A percentile compares a stretch with the other conserved stretches of the same genome.
Evolutionary conservation across 139 green algal genomes (phyloP).

Genomic region (Chlorokybus atmophyticus): DNA sequence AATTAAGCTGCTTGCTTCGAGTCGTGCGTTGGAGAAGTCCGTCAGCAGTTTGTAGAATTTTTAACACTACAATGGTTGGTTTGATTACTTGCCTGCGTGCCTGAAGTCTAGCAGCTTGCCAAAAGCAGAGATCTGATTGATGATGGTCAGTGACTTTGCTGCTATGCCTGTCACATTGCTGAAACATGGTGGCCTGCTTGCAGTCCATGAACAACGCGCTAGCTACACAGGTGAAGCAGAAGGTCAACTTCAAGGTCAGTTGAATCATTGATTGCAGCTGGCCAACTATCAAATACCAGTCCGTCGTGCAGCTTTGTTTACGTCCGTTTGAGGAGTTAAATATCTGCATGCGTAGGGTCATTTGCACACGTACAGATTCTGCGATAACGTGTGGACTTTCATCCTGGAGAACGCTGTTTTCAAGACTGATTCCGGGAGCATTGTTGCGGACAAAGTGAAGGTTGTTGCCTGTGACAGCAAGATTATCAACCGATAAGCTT

Average conservation of each 20-base stretch:
- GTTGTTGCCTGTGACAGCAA: conserved; percentile 34
- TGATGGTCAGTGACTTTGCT: no score
- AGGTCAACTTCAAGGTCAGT: conserved; percentile 28
- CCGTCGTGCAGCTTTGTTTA: not conserved
- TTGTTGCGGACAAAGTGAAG: conserved; percentile 25
- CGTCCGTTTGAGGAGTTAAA: not conserved
- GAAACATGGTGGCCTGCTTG: no score
- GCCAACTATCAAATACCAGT: not conserved
- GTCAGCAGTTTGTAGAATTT: no score
- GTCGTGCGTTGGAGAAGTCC: no score
- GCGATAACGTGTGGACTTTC: conserved; percentile 40
- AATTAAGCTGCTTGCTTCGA: no score
- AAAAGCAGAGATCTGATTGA: no score
- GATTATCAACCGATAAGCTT: conserved; percentile 16
- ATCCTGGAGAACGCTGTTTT: conserved; percentile 28
- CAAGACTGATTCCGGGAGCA: conserved; percentile 12
- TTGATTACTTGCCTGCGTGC: no score
- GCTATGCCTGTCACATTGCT: no score
- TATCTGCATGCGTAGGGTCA: conserved; percentile 9
- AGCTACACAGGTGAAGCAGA: conserved; percentile 20
- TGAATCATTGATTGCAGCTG: not conserved
- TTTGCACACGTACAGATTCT: conserved; percentile 30
- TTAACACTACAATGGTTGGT: no score
- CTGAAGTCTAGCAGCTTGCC: no score
- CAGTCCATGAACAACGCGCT: conserved; percentile 32